Conservation (phyloP, 148 eudicot species). For the Silene conica region DNA sequence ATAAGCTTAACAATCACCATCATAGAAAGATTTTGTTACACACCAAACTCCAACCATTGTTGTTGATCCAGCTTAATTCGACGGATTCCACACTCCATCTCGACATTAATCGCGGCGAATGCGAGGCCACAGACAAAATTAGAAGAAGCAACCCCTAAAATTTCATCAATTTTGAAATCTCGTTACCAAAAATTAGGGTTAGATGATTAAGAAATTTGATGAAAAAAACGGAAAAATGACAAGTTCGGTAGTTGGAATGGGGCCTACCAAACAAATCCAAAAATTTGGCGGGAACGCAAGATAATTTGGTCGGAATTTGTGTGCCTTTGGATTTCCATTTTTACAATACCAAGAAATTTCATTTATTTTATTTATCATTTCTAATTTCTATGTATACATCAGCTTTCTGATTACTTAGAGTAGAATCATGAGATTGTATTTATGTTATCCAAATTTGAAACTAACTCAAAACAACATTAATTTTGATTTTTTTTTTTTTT, state of each 20-base stretch:
- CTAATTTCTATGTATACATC: too few species aligned
- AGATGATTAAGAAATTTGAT: neutral
- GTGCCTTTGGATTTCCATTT: neutral
- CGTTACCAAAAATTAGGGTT: neutral
- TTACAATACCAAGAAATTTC: neutral
- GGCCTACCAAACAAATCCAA: conserved; percentile 23
- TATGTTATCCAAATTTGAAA: too few species aligned
- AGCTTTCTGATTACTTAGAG: too few species aligned
- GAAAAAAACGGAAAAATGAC: neutral
- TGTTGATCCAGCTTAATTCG: conserved; percentile 20
- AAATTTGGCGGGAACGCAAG: conserved; percentile 28
- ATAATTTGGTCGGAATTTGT: neutral
- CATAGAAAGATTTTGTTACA: conserved; percentile 22
- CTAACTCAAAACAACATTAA: too few species aligned
- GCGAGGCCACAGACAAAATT: conserved; percentile 1
- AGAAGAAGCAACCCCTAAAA: conserved; percentile 24
- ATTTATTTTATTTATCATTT: neutral
- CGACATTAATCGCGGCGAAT: conserved; percentile 14
- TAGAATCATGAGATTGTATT: too few species aligned
- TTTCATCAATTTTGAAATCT: conserved; percentile 8
- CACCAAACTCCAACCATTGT: conserved; percentile 40
- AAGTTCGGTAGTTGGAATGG: neutral
- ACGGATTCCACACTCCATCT: conserved; percentile 17
- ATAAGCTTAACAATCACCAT: conserved; percentile 41
- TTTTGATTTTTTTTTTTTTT: too few species aligned